Conservation (phyloP, 2,329 filamentous ascomycete species). For the Pseudocercospora macadamiae region DNA sequence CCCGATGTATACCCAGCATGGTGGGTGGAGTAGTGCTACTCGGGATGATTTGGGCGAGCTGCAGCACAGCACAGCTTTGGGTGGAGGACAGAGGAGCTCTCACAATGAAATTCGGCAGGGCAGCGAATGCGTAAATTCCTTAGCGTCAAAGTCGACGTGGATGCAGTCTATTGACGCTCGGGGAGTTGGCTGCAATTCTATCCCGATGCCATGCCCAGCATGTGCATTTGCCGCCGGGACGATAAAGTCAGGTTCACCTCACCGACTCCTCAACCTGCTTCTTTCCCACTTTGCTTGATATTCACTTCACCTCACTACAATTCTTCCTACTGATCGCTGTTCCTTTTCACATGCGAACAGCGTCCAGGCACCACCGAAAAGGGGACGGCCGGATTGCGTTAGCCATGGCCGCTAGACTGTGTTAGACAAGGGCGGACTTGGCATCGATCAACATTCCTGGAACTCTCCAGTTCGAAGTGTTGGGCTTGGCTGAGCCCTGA, state of each 20-base stretch:
- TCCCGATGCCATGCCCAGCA: no score
- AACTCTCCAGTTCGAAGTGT: no score
- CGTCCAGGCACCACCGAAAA: not conserved
- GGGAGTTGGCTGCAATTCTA: no score
- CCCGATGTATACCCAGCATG: slow-evolving; percentile 70
- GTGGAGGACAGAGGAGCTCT: slow-evolving; percentile 1
- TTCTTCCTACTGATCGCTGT: no score
- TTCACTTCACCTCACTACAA: no score
- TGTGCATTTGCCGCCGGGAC: not conserved
- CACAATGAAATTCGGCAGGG: not conserved
- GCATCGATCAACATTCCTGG: no score
- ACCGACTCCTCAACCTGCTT: no score
- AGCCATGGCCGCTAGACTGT: not conserved
- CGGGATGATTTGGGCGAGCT: slow-evolving; percentile 11
- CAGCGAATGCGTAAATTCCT: not conserved
- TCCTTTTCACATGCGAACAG: not conserved
- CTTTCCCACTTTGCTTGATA: no score
- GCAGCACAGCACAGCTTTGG: not conserved
- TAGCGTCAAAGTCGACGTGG: not conserved
- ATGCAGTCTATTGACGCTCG: not conserved
- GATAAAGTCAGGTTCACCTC: not conserved
- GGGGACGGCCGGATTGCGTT: not conserved
- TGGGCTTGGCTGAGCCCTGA: no score
- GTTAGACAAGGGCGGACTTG: no score
- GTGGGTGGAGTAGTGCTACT: slow-evolving; percentile 38